Evolutionary conservation across 257 asterid species (phyloP), one percentile per base, ranked within the genome.

Genomic region (Petrea volubilis): DNA sequence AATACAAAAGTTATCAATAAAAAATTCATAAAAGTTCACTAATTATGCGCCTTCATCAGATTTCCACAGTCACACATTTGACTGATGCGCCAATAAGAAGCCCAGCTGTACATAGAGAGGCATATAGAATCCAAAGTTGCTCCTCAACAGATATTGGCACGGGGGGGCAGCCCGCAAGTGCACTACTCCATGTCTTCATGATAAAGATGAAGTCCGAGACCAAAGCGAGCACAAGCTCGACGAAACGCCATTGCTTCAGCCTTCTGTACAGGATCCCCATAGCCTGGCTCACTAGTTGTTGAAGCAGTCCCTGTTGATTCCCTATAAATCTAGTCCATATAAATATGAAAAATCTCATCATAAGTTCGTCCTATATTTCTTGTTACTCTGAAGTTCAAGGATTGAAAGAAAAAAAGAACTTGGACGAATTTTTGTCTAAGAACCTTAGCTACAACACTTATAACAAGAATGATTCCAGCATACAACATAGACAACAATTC

Each of bases 221-320:
- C 98, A 44, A 91, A 81, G 34, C 96, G 92, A 74, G 98, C 96
- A 75, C 97, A 93, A 76, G 97, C 98, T 63, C 96, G 76, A 31
- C 98, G 96, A 82, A 93, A 91, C 61, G 98, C 96, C 97, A 89
- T 93, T 64, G 90, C 89, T 76, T 91, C 98, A 55, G 97, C 98
- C 81, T 86, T 91, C 81, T 91, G 96, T 84, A 89, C 83, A 1
- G 92, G 83, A 67, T 86, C 90, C 43, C 93, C 92, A 34, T 78
- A 88, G 53, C 91, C 87, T 13, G 76, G 64, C 24, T 88, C 97
- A 18, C 78, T 82, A n/a, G 81, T 58, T 61, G 81, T 58, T 61
- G 84, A 68, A 74, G 95, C 90, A 31, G 88, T 93, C 57, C 98
- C 96, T 7, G 91, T 91, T 56, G 97, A 85, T 80, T 93, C 97